Base-by-base conservation (phyloP, 805 yeast species). In the Candida endomychidarum region DNA sequence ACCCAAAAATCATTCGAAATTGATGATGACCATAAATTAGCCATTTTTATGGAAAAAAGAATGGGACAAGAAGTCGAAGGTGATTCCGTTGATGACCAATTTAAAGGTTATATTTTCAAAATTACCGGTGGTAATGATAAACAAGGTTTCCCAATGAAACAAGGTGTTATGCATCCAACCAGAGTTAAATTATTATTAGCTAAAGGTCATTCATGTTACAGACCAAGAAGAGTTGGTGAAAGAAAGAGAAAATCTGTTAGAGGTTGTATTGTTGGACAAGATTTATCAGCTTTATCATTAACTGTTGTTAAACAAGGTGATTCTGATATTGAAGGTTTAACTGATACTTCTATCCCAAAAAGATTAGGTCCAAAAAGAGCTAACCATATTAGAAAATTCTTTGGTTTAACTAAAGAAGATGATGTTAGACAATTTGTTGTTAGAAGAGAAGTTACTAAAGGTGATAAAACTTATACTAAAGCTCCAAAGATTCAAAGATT, bases 61-160 rank as follows among this genome's bases (percentile, higher is more conserved):
- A 87, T 93, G 83, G 99, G 99, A 67, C 97, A 89, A 78, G 99
- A 93, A 78, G 96, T 93, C 69, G 96, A 89, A 70, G 99, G 98
- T 76, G 99, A 93, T 75, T 74, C 88, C 54, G 86, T 93, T 63
- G 95, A 96, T 68, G 98, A 93, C 66, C 99, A 95, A 79, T 88
- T 91, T 91, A 91, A 89, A 77, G 99, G 99, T 68, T 93, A 93
- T 89, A 74, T 88, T 70, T 90, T 93, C 86, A 95, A 85, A 81
- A 90, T 93, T 74, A 77, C 97, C 63, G 99, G 99, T 72, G 99
- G 99, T 84, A 93, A 93, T 86, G 99, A 93, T 81, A 93, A 93
- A 80, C 99, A 93, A 81, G 99, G 99, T 80, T 93, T 93, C 96
- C 98, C 99, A 78, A 93, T 95, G 99, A 93, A 90, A 78, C 99